Percentiles rank a stretch among this genome's conserved stretches.
These are phyloP conservation scores for Fraxinus nigra DNA, from an alignment of 305 asterid species.

Conservation along the genomic window DNA sequence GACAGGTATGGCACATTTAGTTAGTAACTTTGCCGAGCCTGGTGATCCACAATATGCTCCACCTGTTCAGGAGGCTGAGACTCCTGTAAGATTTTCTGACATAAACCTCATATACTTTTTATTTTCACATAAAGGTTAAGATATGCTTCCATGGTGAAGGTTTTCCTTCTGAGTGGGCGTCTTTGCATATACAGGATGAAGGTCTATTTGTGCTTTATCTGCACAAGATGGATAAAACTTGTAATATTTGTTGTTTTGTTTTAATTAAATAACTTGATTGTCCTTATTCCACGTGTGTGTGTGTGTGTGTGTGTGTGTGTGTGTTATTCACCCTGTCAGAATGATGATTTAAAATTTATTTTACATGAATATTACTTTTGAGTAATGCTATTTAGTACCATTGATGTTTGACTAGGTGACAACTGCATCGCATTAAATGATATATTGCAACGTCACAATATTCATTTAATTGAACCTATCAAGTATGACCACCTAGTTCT, in stretches of 20 bases:
- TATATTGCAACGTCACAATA: background rate
- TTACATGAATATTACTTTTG: background rate
- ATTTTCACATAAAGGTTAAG: background rate
- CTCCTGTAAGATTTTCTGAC: conserved; percentile 58
- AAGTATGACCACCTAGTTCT: background rate
- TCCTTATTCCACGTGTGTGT: background rate
- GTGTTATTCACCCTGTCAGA: background rate
- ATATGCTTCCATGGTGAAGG: background rate
- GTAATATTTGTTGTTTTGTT: background rate
- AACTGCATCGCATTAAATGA: too few species aligned
- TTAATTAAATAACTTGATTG: background rate
- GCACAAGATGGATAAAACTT: background rate
- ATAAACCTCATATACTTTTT: background rate
- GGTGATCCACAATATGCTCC: conserved; percentile 84
- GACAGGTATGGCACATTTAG: conserved; percentile 82
- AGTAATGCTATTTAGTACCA: background rate
- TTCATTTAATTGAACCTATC: background rate
- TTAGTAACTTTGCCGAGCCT: conserved; percentile 71
- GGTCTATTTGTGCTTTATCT: background rate
- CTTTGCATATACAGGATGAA: background rate
- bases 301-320: too few species aligned
- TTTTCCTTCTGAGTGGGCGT: background rate
- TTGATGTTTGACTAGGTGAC: background rate
- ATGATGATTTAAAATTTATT: background rate
- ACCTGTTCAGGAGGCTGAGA: conserved; percentile 83